These are phyloP conservation scores for Podaxis sp. DNA, from an alignment of 768 basidiomycete species.

Conservation along the genomic window DNA sequence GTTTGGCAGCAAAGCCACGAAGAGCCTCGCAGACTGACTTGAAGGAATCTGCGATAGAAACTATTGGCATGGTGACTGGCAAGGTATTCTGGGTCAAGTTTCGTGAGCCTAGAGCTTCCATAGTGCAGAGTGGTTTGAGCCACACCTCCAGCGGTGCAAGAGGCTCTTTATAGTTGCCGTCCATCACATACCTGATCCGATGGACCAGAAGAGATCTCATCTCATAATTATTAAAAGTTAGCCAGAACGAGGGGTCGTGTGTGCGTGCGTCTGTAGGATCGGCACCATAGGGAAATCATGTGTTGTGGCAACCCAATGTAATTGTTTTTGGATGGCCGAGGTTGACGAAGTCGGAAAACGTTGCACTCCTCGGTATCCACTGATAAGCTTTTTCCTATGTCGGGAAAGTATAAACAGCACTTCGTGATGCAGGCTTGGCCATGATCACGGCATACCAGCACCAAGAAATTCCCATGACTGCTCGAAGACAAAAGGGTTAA, in stretches of 20 bases:
- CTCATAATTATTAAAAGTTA: not conserved
- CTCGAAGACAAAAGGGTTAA: not conserved
- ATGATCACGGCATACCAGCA: too few relatives aligned
- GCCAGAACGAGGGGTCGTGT: not conserved
- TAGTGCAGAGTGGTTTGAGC: not conserved
- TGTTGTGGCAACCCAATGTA: not conserved
- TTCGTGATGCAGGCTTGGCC: not conserved
- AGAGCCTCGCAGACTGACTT: not conserved
- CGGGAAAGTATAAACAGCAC: not conserved
- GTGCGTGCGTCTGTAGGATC: not conserved
- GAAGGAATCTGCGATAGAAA: not conserved
- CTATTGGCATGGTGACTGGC: not conserved
- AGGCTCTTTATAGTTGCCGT: not conserved
- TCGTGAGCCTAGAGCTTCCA: not conserved
- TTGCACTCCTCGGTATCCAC: slow-evolving; percentile 5
- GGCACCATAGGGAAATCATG: not conserved
- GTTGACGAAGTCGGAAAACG: not conserved
- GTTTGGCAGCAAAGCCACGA: not conserved
- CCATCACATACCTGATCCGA: slow-evolving; percentile 1
- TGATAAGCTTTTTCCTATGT: not conserved
- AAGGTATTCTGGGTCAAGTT: not conserved
- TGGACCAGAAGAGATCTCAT: not conserved
- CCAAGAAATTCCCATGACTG: not conserved
- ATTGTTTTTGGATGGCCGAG: not conserved
- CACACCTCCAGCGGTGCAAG: not conserved